These are phyloP conservation scores for Neoarthrinium moseri DNA, from an alignment of 2,329 filamentous ascomycete genomes.

Conservation along the genomic window DNA sequence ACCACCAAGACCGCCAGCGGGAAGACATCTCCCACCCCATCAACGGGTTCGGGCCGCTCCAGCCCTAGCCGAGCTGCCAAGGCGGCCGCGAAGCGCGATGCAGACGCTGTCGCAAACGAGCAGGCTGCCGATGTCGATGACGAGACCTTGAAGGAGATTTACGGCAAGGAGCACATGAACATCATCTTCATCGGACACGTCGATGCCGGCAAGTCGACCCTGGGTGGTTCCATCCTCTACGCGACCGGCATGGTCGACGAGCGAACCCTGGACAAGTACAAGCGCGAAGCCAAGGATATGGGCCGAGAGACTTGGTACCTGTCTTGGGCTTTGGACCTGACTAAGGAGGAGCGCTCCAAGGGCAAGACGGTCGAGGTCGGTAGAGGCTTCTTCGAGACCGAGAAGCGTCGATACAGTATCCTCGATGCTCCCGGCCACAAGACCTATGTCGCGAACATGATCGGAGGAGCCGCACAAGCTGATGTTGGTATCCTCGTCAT, in stretches of 20 bases:
- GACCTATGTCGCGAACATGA: slow-evolving; percentile 98
- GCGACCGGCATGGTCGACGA: slow-evolving; percentile 99
- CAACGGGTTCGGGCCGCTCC: slow-evolving; percentile 68
- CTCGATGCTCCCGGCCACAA: slow-evolving; percentile 97
- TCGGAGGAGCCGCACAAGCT: slow-evolving; percentile 89
- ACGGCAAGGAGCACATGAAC: slow-evolving; percentile 90
- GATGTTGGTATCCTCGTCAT: slow-evolving; percentile 96
- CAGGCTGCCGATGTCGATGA: slow-evolving; percentile 72
- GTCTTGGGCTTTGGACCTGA: slow-evolving; percentile 96
- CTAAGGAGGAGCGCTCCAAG: slow-evolving; percentile 92
- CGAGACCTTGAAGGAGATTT: slow-evolving; percentile 85
- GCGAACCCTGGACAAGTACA: slow-evolving; percentile 97
- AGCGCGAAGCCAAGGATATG: slow-evolving; percentile 91
- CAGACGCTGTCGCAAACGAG: slow-evolving; percentile 81
- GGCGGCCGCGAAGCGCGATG: slow-evolving; percentile 54
- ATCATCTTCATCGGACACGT: slow-evolving; percentile 98
- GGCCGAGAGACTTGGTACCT: slow-evolving; percentile 98
- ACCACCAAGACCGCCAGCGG: slow-evolving; percentile 59
- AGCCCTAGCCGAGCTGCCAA: slow-evolving; percentile 69
- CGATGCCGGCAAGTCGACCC: slow-evolving; percentile 94
- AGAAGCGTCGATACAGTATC: slow-evolving; percentile 94
- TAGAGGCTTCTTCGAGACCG: slow-evolving; percentile 93
- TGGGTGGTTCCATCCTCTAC: slow-evolving; percentile 91
- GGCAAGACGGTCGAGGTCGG: slow-evolving; percentile 98
- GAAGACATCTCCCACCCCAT: slow-evolving; percentile 76